Evolutionary conservation across 1,284 basidiomycete species (phyloP).

Genomic region (Bothia castanella): DNA sequence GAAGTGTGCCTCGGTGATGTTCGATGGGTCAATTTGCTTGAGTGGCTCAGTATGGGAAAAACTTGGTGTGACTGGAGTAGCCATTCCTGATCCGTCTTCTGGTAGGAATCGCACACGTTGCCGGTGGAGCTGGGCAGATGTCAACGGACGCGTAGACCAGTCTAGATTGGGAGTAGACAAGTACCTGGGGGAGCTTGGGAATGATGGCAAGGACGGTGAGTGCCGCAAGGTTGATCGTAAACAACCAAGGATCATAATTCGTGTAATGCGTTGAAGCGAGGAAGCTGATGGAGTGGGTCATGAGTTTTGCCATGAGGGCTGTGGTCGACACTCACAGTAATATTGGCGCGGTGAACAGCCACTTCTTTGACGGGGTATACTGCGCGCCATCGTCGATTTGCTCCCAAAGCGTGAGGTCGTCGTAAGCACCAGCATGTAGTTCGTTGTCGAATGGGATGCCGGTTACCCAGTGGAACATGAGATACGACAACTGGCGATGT

Average conservation of each 20-base stretch:
- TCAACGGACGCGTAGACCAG: slow-evolving; percentile 16
- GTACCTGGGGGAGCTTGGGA: slow-evolving; percentile 91
- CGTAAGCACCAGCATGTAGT: slow-evolving; percentile 88
- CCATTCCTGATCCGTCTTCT: slow-evolving; percentile 54
- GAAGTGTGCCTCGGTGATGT: slow-evolving; percentile 39
- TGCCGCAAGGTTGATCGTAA: slow-evolving; percentile 87
- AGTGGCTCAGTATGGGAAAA: slow-evolving; percentile 39
- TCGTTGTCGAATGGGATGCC: slow-evolving; percentile 94
- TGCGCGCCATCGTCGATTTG: slow-evolving; percentile 99
- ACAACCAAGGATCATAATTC: slow-evolving; percentile 89
- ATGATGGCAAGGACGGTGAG: slow-evolving; percentile 78
- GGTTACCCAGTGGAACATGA: slow-evolving; percentile 99
- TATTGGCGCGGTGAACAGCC: slow-evolving; percentile 90
- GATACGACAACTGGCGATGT: slow-evolving; percentile 75
- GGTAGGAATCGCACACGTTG: slow-evolving; percentile 74
- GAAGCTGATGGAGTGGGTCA: slow-evolving; percentile 56
- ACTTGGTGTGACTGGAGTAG: slow-evolving; percentile 59
- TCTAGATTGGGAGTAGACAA: slow-evolving; percentile 11
- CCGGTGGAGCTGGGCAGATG: slow-evolving; percentile 60
- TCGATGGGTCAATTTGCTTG: slow-evolving; percentile 22
- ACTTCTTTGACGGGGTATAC: slow-evolving; percentile 98
- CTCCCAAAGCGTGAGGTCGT: slow-evolving; percentile 97
- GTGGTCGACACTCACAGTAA: slow-evolving; percentile 63
- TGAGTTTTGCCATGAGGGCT: neutral
- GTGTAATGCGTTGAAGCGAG: slow-evolving; percentile 98